These are phyloP conservation scores for Trichoderma brevicompactum DNA, from an alignment of 2,329 filamentous ascomycete species.

Conservation along the genomic window DNA sequence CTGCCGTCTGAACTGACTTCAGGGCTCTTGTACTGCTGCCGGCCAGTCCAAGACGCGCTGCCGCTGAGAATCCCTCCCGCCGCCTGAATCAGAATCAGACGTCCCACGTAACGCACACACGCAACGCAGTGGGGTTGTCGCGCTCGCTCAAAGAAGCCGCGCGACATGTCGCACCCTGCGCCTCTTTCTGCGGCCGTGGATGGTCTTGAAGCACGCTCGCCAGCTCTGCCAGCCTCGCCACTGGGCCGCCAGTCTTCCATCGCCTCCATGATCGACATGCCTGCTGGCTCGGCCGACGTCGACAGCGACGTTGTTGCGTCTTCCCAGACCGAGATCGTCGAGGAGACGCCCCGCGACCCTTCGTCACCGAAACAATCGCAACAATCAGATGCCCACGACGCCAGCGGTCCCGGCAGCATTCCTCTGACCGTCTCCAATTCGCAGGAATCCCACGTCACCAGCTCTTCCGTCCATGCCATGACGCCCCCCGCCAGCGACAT, in stretches of 20 bases:
- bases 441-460: slow-evolving; percentile 38
- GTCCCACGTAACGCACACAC: slow-evolving; percentile 19
- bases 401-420: slow-evolving; percentile 29
- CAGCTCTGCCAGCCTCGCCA: slow-evolving; percentile 25
- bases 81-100: slow-evolving; percentile 2
- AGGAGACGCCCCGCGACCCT: slow-evolving; percentile 18
- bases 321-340: slow-evolving; percentile 18
- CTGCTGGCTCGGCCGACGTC: slow-evolving; percentile 14
- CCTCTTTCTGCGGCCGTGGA: slow-evolving; percentile 14
- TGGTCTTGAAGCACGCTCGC: slow-evolving; percentile 16
- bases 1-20: too few species aligned
- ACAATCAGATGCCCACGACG: slow-evolving; percentile 13
- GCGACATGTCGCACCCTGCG: slow-evolving; percentile 31
- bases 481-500: slow-evolving; percentile 39
- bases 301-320: not conserved
- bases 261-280: slow-evolving; percentile 24
- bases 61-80: not conserved
- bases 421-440: slow-evolving; percentile 34
- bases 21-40: not conserved
- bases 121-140: slow-evolving; percentile 30
- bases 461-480: slow-evolving; percentile 36
- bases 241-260: not conserved
- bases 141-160: slow-evolving; percentile 25
- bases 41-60: slow-evolving; percentile 9
- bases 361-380: slow-evolving; percentile 16